Base-by-base conservation (phyloP, 2,329 filamentous ascomycete species). In the Diaporthe ampelina region DNA sequence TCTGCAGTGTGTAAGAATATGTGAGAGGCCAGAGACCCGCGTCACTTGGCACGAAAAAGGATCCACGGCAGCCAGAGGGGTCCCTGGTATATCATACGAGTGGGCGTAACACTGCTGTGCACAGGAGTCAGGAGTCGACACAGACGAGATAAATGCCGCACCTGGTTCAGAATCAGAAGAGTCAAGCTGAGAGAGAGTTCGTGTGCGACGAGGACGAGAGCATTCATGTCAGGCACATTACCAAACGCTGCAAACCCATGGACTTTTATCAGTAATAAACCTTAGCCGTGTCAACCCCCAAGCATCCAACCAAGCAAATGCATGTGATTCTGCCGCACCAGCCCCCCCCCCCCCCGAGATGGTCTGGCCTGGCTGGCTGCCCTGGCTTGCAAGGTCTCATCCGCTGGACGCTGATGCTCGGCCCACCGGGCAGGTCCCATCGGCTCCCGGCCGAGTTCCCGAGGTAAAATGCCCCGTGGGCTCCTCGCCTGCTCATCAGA, bases 251-350 rank as follows among this genome's bases (percentile, higher is more conserved):
- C 45, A 21, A 21, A 29, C 24, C 24, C 3, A 21, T 45, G 37
- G 24, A 45, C 58, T 45, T 45, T 63, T 63, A 63, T 63, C 35
- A 26, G n/a, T 59, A 17, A 59, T 59, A 17, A 59, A 59, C 19
- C 57, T 61, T 45, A 26, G 15, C 7, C 9, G 35, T 43, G 13
- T 43, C 35, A 61, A 61, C 17, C 43, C 17, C 43, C 58, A 29
- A 40, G 37, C 37, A 40, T 2, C 37, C 37, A 40, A 45, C 17
- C 32, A 43, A 19, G 32, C 50, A 37, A 45, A 73, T 43, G 70
- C 70, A 73, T 73, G 70, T 73, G 70, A 73, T 68, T 26, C 19
- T 68, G 59, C 45, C 26, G 24, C 35, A 54, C 19, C 63, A 24
- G 45, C 13, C 0, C 40, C 43, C 15, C 40, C 43, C 43, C 11